Evolutionary conservation across 1,284 basidiomycete species (phyloP).

Genomic region (Cutaneotrichosporon mucoides): DNA sequence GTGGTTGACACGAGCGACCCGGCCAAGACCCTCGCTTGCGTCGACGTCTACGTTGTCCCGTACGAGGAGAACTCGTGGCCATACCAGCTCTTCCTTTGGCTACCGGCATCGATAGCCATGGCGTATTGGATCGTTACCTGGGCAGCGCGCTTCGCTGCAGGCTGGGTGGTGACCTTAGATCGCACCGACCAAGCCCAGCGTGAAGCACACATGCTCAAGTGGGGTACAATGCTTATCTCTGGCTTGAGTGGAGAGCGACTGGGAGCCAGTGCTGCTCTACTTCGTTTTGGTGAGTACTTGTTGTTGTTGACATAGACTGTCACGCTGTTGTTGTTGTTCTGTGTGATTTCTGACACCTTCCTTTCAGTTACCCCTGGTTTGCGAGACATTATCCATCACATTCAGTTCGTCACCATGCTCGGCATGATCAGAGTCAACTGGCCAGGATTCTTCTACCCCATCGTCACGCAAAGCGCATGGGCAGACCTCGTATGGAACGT

Average conservation of each 20-base stretch:
- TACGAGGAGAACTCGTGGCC: slow-evolving; percentile 63
- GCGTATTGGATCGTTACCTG: slow-evolving; percentile 78
- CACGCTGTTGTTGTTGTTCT: not conserved
- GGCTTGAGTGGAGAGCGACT: slow-evolving; percentile 87
- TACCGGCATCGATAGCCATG: slow-evolving; percentile 68
- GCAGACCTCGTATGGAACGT: slow-evolving; percentile 79
- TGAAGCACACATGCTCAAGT: slow-evolving; percentile 50
- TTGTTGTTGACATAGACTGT: not conserved
- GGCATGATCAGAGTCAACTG: slow-evolving; percentile 91
- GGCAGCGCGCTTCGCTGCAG: slow-evolving; percentile 72
- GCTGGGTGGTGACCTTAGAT: slow-evolving; percentile 57
- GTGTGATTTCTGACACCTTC: not conserved
- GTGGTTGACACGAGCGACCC: slow-evolving; percentile 73
- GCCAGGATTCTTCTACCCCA: slow-evolving; percentile 86
- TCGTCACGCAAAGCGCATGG: slow-evolving; percentile 82
- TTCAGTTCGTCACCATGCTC: slow-evolving; percentile 69
- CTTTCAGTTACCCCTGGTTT: slow-evolving; percentile 78
- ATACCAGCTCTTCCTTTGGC: slow-evolving; percentile 75
- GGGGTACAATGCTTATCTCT: slow-evolving; percentile 84
- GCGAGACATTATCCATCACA: slow-evolving; percentile 86
- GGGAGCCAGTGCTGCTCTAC: slow-evolving; percentile 74
- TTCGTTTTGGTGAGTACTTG: slow-evolving; percentile 72
- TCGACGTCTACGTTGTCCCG: slow-evolving; percentile 74
- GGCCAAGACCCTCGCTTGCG: slow-evolving; percentile 71
- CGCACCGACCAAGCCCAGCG: slow-evolving; percentile 20